Evolutionary conservation across 2,329 filamentous ascomycete species (phyloP), one percentile per base, ranked within the genome.

Genomic region (Colletotrichum falcatum): DNA sequence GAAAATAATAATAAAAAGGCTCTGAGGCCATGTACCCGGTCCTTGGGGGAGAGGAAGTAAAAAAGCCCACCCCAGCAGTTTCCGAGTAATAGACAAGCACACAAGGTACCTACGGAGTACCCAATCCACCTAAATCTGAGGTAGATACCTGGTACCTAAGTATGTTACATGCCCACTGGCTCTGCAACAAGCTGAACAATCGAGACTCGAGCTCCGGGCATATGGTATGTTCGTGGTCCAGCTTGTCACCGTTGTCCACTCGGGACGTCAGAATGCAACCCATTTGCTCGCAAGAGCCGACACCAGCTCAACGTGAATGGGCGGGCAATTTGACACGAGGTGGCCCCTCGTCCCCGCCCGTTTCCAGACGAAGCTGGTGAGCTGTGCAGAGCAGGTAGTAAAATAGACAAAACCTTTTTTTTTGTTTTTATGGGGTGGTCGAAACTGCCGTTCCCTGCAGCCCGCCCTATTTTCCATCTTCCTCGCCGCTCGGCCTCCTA

Each of bases 271-370:
- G 20, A 26, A 44, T 48, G 48, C 26, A 35, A 37, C 60, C 42
- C 18, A 60, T 35, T 48, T 20, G 65, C 46, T 54, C 35, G 30
- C 33, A 39, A 67, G 44, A 33, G 51, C 63, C 63, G 51, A 70
- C 67, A 62, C 63, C 56, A 51, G 51, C 67, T 66, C 30, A 56
- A n/a, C 11, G 42, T 44, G 20, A 44, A 44, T 44, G 8, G n/a
- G 44, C 46, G 28, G 51, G 63, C 67, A 70, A 62, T 12, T 67
- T 67, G 64, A 51, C 49, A 58, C 51, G 63, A 70, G 67, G 42
- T 33, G 46, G 49, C 26, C 20, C 60, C 30, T 18, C 28, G 3
- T 18, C 16, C 12, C 37, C n/a, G n/a, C n/a, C 39, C 35, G 20
- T 48, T 66, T 48, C 60, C 18, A 62, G 23, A 33, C 33, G 48